Evolutionary conservation across 306 rosid genomes (phyloP).

Genomic region (Canavalia gladiata): DNA sequence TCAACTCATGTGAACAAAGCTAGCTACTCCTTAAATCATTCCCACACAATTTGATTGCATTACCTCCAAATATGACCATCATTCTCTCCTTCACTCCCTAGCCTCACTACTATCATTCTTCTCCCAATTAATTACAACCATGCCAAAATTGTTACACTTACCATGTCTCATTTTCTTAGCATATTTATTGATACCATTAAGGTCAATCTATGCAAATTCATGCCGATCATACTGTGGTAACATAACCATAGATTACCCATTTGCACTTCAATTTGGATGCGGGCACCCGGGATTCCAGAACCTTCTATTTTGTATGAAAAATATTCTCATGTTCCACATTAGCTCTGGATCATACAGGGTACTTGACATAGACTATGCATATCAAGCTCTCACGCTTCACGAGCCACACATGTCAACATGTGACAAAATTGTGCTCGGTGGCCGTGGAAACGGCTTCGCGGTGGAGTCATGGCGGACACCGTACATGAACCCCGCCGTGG

Average conservation of each 20-base stretch:
- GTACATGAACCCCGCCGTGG: constrained; percentile 76
- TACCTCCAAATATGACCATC: background rate
- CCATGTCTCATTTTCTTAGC: constrained; percentile 50
- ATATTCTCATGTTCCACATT: constrained; percentile 89
- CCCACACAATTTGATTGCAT: constrained; percentile 48
- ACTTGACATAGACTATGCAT: constrained; percentile 87
- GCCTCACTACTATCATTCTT: background rate
- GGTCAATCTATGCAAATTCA: constrained; percentile 39
- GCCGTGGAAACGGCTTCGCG: constrained; percentile 76
- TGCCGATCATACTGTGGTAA: constrained; percentile 94
- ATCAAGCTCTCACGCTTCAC: constrained; percentile 80
- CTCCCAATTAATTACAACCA: constrained; percentile 38
- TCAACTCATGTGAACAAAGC: constrained; percentile 58
- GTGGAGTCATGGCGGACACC: constrained; percentile 87
- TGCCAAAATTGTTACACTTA: constrained; percentile 51
- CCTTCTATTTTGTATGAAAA: constrained; percentile 85
- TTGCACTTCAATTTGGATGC: constrained; percentile 77
- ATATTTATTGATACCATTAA: constrained; percentile 29
- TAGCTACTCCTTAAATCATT: constrained; percentile 52
- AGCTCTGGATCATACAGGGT: constrained; percentile 92
- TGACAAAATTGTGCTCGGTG: constrained; percentile 70
- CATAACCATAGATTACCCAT: constrained; percentile 91
- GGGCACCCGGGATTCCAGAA: constrained; percentile 98
- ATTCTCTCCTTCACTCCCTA: background rate
- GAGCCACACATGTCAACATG: constrained; percentile 98